Percentiles rank a stretch among this genome's conserved stretches.
Conservation (phyloP, 257 asterid genomes). For the Phtheirospermum japonicum region DNA sequence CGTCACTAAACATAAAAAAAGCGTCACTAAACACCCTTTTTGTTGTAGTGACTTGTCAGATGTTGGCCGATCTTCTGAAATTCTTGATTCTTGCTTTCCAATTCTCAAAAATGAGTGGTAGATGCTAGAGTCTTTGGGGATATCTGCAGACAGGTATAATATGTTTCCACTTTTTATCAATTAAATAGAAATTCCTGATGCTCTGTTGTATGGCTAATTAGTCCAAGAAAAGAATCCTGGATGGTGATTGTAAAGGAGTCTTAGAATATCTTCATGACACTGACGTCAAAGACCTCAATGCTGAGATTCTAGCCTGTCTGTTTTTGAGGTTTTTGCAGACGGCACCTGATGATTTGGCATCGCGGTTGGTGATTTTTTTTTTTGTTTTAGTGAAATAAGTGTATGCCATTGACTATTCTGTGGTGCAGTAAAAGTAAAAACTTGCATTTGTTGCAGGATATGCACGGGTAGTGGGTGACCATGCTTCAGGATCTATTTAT, state of each 20-base stretch:
- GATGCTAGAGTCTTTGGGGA: constrained; percentile 45
- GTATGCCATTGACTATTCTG: constrained; percentile 9
- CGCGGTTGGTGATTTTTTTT: constrained; percentile 50
- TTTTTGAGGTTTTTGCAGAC: constrained; percentile 54
- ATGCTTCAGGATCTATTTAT: too few relatives aligned
- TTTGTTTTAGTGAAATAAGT: not conserved
- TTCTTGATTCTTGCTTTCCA: constrained; percentile 56
- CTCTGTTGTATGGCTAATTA: constrained; percentile 32
- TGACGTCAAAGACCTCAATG: constrained; percentile 45
- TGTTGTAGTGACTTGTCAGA: constrained; percentile 45
- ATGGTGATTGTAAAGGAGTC: constrained; percentile 51
- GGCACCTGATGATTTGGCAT: constrained; percentile 43
- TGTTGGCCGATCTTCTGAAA: constrained; percentile 36
- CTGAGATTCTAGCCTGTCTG: constrained; percentile 58
- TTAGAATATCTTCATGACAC: constrained; percentile 43
- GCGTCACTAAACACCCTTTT: too few relatives aligned
- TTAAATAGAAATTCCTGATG: constrained; percentile 19
- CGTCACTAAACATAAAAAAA: too few relatives aligned
- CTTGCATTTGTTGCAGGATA: constrained; percentile 46
- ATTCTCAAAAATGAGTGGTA: constrained; percentile 67
- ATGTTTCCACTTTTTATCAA: constrained; percentile 14
- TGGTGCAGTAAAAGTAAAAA: constrained; percentile 13
- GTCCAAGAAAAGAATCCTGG: constrained; percentile 43
- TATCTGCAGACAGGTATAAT: constrained; percentile 48
- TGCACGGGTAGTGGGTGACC: constrained; percentile 49